These are phyloP conservation scores for Paracorniculantispora psalliotae DNA, from an alignment of 2,329 filamentous ascomycete genomes.

Conservation along the genomic window DNA sequence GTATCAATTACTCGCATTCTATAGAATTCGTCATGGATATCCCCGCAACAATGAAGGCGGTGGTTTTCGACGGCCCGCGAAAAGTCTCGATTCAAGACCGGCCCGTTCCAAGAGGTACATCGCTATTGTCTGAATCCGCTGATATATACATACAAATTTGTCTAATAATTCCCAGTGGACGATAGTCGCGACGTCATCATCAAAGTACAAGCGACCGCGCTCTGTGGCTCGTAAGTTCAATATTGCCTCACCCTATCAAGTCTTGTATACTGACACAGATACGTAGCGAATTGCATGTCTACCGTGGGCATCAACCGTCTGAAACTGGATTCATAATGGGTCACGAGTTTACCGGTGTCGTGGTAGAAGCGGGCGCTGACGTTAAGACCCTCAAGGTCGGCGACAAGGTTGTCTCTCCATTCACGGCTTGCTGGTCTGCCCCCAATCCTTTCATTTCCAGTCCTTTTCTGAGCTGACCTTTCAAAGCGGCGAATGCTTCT, in stretches of 20 bases:
- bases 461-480: constrained; percentile 7
- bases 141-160: constrained; percentile 5
- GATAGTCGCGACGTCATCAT: constrained; percentile 72
- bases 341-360: constrained; percentile 80
- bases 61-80: constrained; percentile 76
- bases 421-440: constrained; percentile 73
- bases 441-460: neutral
- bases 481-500: constrained; percentile 63
- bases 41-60: constrained; percentile 70
- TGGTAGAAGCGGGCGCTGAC: constrained; percentile 60
- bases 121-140: neutral
- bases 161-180: constrained; percentile 45
- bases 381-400: constrained; percentile 68
- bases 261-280: neutral
- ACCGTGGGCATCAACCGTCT: constrained; percentile 72
- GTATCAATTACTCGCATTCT: neutral
- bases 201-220: constrained; percentile 74
- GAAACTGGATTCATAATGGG: constrained; percentile 64
- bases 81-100: constrained; percentile 74
- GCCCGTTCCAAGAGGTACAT: constrained; percentile 61
- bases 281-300: constrained; percentile 75
- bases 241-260: neutral
- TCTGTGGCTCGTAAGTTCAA: constrained; percentile 74
- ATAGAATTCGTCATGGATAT: constrained; percentile 24
- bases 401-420: constrained; percentile 76